phyloP scores from a whole-genome alignment of 2,329 filamentous ascomycete species.

The Cordyceps farinosa region DNA sequence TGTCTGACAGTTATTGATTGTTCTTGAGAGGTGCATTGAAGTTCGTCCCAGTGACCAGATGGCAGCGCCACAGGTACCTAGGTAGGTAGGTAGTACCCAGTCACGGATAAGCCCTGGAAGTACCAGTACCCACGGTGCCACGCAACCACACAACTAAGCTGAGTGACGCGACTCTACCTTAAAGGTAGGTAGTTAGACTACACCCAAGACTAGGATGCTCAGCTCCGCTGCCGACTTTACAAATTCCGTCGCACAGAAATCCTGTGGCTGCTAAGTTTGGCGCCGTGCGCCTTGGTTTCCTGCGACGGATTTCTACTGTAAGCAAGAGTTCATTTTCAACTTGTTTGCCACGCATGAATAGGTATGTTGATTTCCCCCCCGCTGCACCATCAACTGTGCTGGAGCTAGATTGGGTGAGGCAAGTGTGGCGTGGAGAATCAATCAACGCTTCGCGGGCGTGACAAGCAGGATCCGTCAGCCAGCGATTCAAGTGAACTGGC shows the following conservation, averaged over 20 bases:
- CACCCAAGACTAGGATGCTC: not conserved
- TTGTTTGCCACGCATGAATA: not conserved
- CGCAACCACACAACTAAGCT: not conserved
- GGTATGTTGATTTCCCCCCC: not conserved
- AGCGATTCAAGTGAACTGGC: constrained; percentile 1
- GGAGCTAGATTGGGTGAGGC: constrained; percentile 3
- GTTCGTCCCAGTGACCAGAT: too few relatives aligned
- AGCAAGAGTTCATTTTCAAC: not conserved
- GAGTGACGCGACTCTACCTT: not conserved
- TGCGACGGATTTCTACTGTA: too few relatives aligned
- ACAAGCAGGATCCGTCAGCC: constrained; percentile 11
- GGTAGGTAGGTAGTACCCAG: not conserved
- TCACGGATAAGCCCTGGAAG: not conserved
- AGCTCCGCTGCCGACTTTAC: not conserved
- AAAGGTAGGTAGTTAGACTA: too few relatives aligned
- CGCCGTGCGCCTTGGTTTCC: not conserved
- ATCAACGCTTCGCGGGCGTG: constrained; percentile 2
- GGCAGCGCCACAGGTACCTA: not conserved
- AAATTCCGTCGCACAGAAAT: not conserved
- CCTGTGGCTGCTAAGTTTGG: not conserved
- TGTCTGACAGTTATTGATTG: not conserved
- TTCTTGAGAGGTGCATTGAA: too few relatives aligned
- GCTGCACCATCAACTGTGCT: not conserved
- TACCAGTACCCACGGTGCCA: not conserved
- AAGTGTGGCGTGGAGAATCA: constrained; percentile 8